Conservation (phyloP, 2,329 filamentous ascomycete species). For the Macrophomina phaseolina region DNA sequence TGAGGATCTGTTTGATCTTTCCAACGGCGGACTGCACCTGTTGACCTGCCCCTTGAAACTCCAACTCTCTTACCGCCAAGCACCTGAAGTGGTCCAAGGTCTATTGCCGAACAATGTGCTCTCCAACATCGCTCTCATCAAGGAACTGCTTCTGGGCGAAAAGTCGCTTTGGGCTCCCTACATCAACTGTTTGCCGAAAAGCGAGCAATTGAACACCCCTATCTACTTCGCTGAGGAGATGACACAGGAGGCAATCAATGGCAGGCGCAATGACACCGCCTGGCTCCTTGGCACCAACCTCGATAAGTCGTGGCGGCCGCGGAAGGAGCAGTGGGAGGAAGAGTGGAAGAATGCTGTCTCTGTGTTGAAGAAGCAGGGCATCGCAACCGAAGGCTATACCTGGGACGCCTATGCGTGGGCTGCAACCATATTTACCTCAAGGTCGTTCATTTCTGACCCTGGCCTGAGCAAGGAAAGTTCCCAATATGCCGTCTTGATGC, state of each 20-base stretch:
- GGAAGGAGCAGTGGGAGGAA: conserved; percentile 42
- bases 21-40: conserved; percentile 31
- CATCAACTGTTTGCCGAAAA: conserved; percentile 41
- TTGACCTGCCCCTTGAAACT: conserved; percentile 18
- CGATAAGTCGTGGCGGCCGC: conserved; percentile 28
- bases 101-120: conserved; percentile 41
- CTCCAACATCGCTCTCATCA: conserved; percentile 28
- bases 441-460: conserved; percentile 55
- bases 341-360: conserved; percentile 43
- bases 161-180: conserved; percentile 45
- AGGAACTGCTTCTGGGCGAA: conserved; percentile 28
- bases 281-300: conserved; percentile 46
- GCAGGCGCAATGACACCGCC: conserved; percentile 34
- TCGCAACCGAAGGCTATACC: conserved; percentile 4
- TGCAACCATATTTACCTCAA: conserved; percentile 58
- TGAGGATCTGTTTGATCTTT: conserved; percentile 26
- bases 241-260: conserved; percentile 9
- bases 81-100: conserved; percentile 25
- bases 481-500: conserved; percentile 54
- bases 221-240: conserved; percentile 43
- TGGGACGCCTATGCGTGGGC: conserved; percentile 57
- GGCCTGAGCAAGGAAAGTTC: conserved; percentile 33
- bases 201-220: conserved; percentile 43
- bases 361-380: not conserved
- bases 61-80: conserved; percentile 23